phyloP scores from a whole-genome alignment of 1,139 yeast genomes.

The Blastobotrys indianensis region DNA sequence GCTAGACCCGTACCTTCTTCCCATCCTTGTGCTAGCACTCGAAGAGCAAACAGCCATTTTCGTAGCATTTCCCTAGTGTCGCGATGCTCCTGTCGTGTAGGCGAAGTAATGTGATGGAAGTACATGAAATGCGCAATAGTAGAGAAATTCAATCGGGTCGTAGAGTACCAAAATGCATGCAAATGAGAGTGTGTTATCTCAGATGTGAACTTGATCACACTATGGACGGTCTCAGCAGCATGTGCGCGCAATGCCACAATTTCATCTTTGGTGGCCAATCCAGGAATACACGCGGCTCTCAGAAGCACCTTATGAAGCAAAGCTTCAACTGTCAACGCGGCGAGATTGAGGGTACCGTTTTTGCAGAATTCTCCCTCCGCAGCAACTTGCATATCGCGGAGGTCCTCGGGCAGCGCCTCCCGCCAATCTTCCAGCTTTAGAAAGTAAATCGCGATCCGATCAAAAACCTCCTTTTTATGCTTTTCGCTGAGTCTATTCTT shows the following conservation, averaged over 20 bases:
- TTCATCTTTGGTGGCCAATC: slow-evolving; percentile 18
- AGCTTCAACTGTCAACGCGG: slow-evolving; percentile 32
- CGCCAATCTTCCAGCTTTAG: slow-evolving; percentile 28
- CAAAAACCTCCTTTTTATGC: slow-evolving; percentile 15
- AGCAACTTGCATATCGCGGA: slow-evolving; percentile 25
- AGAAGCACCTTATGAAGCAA: slow-evolving; percentile 29
- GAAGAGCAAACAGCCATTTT: slow-evolving; percentile 32
- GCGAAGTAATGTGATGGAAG: slow-evolving; percentile 32
- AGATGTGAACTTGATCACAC: slow-evolving; percentile 30
- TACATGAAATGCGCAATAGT: slow-evolving; percentile 34
- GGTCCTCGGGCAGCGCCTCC: slow-evolving; percentile 27
- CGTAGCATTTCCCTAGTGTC: slow-evolving; percentile 29
- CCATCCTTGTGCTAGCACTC: slow-evolving; percentile 30
- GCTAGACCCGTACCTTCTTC: slow-evolving; percentile 37
- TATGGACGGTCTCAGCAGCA: slow-evolving; percentile 30
- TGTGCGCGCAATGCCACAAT: slow-evolving; percentile 24
- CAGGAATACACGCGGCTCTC: slow-evolving; percentile 22
- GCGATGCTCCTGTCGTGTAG: slow-evolving; percentile 27
- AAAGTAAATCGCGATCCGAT: slow-evolving; percentile 23
- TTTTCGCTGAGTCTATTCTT: slow-evolving; percentile 21
- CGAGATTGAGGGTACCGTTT: slow-evolving; percentile 32
- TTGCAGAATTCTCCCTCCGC: slow-evolving; percentile 30
- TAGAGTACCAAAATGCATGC: slow-evolving; percentile 36
- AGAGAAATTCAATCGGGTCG: slow-evolving; percentile 31
- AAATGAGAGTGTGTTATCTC: slow-evolving; percentile 35